These are phyloP conservation scores for Phoma sp. DNA, from an alignment of 2,329 filamentous ascomycete species.

Conservation along the genomic window DNA sequence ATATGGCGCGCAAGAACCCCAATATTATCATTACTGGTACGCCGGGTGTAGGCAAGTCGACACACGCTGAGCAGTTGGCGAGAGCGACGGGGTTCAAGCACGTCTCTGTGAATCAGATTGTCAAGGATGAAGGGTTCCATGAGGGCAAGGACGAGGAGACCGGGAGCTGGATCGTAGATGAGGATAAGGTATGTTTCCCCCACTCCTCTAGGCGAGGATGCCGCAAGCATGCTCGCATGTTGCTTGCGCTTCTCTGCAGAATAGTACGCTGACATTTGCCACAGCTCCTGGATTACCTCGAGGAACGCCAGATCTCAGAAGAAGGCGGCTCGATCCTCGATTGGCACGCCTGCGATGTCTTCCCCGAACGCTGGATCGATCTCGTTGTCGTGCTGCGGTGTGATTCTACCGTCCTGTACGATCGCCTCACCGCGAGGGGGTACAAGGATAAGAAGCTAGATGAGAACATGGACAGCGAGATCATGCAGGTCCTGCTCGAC, in stretches of 20 bases:
- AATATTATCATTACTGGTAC: slow-evolving; percentile 97
- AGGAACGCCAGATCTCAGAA: slow-evolving; percentile 71
- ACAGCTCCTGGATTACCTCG: slow-evolving; percentile 85
- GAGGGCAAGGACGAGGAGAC: slow-evolving; percentile 87
- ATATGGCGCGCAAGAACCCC: slow-evolving; percentile 61
- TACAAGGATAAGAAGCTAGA: slow-evolving; percentile 89
- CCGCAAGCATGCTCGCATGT: no score
- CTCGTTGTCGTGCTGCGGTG: slow-evolving; percentile 90
- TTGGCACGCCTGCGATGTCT: slow-evolving; percentile 97
- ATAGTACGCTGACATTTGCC: not conserved
- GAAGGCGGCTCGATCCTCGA: slow-evolving; percentile 89
- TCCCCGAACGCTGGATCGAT: slow-evolving; percentile 93
- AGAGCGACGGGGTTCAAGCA: slow-evolving; percentile 79
- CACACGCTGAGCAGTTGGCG: slow-evolving; percentile 83
- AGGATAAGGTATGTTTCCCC: slow-evolving; percentile 78
- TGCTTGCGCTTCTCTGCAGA: no score
- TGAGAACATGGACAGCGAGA: slow-evolving; percentile 96
- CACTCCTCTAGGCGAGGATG: no score
- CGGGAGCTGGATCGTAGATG: slow-evolving; percentile 91
- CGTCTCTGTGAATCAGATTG: slow-evolving; percentile 86
- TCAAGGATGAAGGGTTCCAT: slow-evolving; percentile 86
- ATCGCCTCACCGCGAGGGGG: slow-evolving; percentile 78
- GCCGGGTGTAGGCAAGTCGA: slow-evolving; percentile 94
- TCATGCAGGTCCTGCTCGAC: slow-evolving; percentile 92
- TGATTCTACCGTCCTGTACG: slow-evolving; percentile 81